Base-by-base conservation (phyloP, 2,329 filamentous ascomycete species). In the Trichothecium sympodiale region DNA sequence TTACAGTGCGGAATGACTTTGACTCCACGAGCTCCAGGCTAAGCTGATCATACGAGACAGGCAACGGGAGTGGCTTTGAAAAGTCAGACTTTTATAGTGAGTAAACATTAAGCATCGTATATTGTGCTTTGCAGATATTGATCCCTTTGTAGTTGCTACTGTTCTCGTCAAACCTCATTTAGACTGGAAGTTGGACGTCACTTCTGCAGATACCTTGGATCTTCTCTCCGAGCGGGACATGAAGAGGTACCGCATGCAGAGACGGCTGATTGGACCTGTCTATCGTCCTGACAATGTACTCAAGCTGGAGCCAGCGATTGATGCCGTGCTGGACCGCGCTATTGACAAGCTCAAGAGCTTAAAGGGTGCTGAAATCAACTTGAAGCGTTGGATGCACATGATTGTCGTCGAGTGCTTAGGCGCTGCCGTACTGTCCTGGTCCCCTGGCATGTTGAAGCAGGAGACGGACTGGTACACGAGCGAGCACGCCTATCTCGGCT, bases 371-470 rank as follows among this genome's bases (percentile, higher is more conserved):
- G 54, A 61, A 18, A 45, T 72, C 4, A 65, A 71, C 38, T 45
- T 73, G 14, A 66, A 65, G 34, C 62, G 69, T 36, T 73, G 69
- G 69, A 72, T 72, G 67, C 69, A 73, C 48, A 71, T 73, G 38
- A 54, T 70, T 14, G 61, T 59, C 2, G 65, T 73, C 20, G 69
- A 73, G 41, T 69, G 62, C 16, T 60, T 73, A 3, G 61, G 64
- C 1, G 65, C 66, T 1, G 49, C 61, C 2, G 67, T 71, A 1
- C 50, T 73, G 2, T 65, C 65, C 0, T 72, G 69, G 69, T 70
- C 68, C 0, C 69, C 69, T 0, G 61, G 64, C 0, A 61, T 69
- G 43, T 48, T 71, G 8, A 53, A 54, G 8, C 51, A 52, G 16
- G 55, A 54, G 4, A 62, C 64, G 0, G 69, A 73, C 34, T 59